A percentile compares a stretch with the other conserved stretches of the same genome.
Evolutionary conservation across 75 land plant species (phyloP).

Genomic region (Ceratopteris richardii): DNA sequence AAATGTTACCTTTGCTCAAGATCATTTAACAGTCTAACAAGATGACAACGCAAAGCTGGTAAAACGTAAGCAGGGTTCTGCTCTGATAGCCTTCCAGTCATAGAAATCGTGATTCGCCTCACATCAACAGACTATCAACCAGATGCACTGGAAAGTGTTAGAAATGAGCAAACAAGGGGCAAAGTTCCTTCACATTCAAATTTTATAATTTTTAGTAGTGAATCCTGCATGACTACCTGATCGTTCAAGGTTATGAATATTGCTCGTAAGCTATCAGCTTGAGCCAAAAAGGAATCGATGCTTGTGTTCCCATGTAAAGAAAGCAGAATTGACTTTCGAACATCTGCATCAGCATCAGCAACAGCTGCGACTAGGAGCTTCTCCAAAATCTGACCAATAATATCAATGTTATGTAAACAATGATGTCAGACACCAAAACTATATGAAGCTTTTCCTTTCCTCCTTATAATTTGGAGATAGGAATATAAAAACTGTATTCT

Average conservation of each 20-base stretch:
- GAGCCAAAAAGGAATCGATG: constrained; percentile 89
- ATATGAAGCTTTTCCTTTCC: neutral
- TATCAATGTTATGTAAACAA: constrained; percentile 7
- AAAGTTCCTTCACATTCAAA: constrained; percentile 2
- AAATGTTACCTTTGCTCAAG: constrained; percentile 63
- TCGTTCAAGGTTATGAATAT: constrained; percentile 93
- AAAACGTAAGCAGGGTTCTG: constrained; percentile 98
- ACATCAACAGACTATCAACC: constrained; percentile 65
- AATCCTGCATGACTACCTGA: constrained; percentile 48
- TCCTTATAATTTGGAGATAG: neutral
- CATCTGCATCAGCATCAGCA: constrained; percentile 91
- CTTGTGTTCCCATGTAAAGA: constrained; percentile 58
- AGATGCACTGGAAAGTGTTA: neutral
- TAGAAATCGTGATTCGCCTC: constrained; percentile 66
- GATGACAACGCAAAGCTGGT: constrained; percentile 95
- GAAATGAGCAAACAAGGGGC: constrained; percentile 3
- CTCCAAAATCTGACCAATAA: constrained; percentile 67
- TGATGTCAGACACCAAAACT: no score
- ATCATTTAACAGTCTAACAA: constrained; percentile 82
- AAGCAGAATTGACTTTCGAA: constrained; percentile 66
- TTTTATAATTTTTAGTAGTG: neutral
- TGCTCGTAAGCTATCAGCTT: constrained; percentile 89
- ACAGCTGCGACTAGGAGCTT: constrained; percentile 94
- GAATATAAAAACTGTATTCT: neutral
- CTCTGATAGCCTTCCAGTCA: constrained; percentile 87